Evolutionary conservation across 306 rosid genomes (phyloP).

Genomic region (Coriaria nepalensis): DNA sequence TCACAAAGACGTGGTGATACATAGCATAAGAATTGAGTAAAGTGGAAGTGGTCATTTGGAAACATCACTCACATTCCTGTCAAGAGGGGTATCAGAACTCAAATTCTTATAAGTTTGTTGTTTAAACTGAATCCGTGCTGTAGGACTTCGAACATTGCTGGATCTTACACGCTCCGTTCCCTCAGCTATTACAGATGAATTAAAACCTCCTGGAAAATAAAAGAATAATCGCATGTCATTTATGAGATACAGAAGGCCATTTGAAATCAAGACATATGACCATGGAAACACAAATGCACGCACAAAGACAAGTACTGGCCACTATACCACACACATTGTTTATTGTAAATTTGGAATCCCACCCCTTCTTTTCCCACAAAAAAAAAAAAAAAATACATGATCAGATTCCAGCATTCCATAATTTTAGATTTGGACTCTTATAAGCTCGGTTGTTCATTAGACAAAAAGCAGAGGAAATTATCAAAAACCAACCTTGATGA

Average conservation of each 20-base stretch:
- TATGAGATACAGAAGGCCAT: slow-evolving; percentile 5
- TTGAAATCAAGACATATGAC: background rate
- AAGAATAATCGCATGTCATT: slow-evolving; percentile 4
- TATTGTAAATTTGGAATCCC: too few species aligned
- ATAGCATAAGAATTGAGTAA: background rate
- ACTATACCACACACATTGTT: too few species aligned
- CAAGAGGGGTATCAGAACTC: slow-evolving; percentile 45
- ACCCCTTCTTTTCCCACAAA: background rate
- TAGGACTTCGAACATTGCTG: slow-evolving; percentile 41
- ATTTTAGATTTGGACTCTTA: too few species aligned
- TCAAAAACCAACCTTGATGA: slow-evolving; percentile 45
- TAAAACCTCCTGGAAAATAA: slow-evolving; percentile 22
- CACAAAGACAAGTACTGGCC: too few species aligned
- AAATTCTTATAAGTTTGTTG: slow-evolving; percentile 42
- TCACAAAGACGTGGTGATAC: background rate
- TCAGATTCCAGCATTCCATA: too few species aligned
- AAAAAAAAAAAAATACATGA: background rate
- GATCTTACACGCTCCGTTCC: slow-evolving; percentile 44
- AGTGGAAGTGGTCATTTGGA: too few species aligned
- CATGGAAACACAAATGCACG: background rate
- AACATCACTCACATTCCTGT: slow-evolving; percentile 49
- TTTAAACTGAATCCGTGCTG: slow-evolving; percentile 63
- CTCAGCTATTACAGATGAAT: slow-evolving; percentile 32
- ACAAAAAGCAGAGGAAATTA: slow-evolving; percentile 3
- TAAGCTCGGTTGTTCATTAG: background rate